A percentile compares a stretch with the other conserved stretches of the same genome.
These are phyloP conservation scores for Exophiala oligosperma DNA, from an alignment of 2,329 filamentous ascomycete species.

Conservation along the genomic window DNA sequence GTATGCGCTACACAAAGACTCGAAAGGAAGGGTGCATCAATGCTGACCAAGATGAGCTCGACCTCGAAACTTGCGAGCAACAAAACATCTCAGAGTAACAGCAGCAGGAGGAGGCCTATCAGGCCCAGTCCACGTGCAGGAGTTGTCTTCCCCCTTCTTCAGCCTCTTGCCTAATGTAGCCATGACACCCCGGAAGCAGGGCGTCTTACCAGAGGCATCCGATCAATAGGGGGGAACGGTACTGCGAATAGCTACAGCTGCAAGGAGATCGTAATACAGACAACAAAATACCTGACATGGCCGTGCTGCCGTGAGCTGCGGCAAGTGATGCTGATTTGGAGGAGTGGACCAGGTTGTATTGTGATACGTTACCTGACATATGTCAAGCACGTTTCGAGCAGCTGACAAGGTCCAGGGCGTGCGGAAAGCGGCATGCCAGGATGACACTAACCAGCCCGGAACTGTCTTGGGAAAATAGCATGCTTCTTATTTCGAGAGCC, in stretches of 20 bases:
- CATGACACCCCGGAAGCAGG: neutral
- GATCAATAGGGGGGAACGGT: neutral
- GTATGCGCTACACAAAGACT: no score
- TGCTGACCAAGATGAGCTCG: no score
- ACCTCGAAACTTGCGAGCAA: no score
- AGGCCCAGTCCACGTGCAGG: no score
- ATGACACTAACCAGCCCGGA: constrained; percentile 13
- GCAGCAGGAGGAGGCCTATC: no score
- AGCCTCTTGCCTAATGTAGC: neutral
- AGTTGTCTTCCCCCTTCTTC: no score
- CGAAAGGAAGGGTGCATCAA: no score
- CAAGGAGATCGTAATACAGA: constrained; percentile 10
- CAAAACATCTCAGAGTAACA: no score
- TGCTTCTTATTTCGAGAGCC: neutral
- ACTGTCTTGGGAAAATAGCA: neutral
- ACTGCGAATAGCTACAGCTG: neutral
- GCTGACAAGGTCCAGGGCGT: constrained; percentile 9
- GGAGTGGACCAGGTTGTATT: constrained; percentile 20
- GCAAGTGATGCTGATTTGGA: constrained; percentile 5
- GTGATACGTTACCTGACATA: constrained; percentile 24
- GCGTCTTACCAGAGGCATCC: no score
- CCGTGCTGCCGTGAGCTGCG: neutral
- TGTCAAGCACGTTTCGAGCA: constrained; percentile 23
- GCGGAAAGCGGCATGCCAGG: constrained; percentile 19
- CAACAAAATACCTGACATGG: neutral